These are phyloP conservation scores for Tolypocladium nubicola DNA, from an alignment of 2,329 filamentous ascomycete genomes.

Conservation along the genomic window DNA sequence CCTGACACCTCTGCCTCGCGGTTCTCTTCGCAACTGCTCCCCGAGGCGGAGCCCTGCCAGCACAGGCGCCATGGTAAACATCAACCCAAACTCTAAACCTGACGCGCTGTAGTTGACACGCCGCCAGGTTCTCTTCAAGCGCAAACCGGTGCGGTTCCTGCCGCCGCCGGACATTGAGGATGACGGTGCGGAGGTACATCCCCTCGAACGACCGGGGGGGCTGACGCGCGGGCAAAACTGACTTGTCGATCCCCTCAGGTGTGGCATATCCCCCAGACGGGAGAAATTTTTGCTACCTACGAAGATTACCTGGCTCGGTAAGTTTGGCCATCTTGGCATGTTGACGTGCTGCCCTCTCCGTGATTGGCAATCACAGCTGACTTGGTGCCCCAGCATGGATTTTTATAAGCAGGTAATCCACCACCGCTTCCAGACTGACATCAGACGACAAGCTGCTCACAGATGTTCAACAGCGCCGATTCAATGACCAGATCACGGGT, in stretches of 20 bases:
- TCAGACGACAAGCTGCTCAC: constrained; percentile 5
- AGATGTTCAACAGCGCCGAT: constrained; percentile 51
- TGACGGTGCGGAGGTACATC: constrained; percentile 72
- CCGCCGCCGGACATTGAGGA: constrained; percentile 62
- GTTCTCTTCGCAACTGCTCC: background rate
- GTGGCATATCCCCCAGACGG: constrained; percentile 84
- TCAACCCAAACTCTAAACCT: no score
- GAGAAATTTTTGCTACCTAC: constrained; percentile 81
- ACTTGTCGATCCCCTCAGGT: constrained; percentile 44
- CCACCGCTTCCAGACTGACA: background rate
- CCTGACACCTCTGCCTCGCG: background rate
- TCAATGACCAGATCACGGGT: constrained; percentile 93
- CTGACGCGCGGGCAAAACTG: constrained; percentile 1
- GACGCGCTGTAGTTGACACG: background rate
- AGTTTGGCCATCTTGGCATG: constrained; percentile 17
- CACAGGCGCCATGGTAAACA: constrained; percentile 5
- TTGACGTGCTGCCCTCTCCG: background rate
- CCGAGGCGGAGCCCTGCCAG: background rate
- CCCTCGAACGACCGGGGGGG: constrained; percentile 2
- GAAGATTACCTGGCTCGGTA: constrained; percentile 80
- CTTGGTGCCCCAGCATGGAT: constrained; percentile 54
- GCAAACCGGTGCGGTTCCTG: constrained; percentile 83
- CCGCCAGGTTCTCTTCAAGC: constrained; percentile 80
- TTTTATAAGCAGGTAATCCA: constrained; percentile 73
- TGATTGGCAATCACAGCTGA: constrained; percentile 2